Base-by-base conservation (phyloP, 352 stramenopile genomes). In the Plasmopara viticola region DNA sequence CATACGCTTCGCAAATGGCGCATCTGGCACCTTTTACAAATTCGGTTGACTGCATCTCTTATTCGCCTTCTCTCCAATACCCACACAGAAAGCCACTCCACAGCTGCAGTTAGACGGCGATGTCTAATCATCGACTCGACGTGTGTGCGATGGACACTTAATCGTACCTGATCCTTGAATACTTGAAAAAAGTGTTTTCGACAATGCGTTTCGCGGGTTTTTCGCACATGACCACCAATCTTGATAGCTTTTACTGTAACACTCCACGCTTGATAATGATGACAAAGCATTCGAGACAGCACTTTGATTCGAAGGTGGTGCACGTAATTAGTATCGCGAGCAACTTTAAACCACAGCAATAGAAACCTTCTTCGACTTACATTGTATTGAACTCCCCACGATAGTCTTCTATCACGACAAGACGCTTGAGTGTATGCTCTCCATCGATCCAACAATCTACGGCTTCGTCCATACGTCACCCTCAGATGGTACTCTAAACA, bases 201-300 rank as follows among this genome's bases (percentile, higher is more conserved):
- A 41, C 44, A 30, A 14, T 38, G 28, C 7, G 48, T 49, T 40
- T 51, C 47, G n/a, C 31, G 18, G 6, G 4, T 58, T 44, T 20
- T 20, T 8, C 15, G 53, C 15, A 55, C 49, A 28, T 25, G 37
- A 9, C 53, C 18, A 9, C 51, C 51, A 40, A 70, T 25, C 20
- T 31, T 39, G 18, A 67, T 47, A 20, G 58, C 68, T 60, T 37
- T 59, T 7, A 18, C 47, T 37, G 33, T 20, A 31, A 17, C 6
- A 33, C 35, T 39, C 70, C 70, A 80, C 0, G 50, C 58, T 30
- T 25, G 6, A 46, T 75, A 60, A 43, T 80, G 62, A 4, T 60
- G 6, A 18, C 2, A 17, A 6, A 73, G 20, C 31, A 15, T 30
- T 17, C 58, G 56, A 48, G 2, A 54, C 25, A 33, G 20, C 6